These are phyloP conservation scores for Pichia rugopelliculosa DNA, from an alignment of 805 yeast species.

Conservation along the genomic window DNA sequence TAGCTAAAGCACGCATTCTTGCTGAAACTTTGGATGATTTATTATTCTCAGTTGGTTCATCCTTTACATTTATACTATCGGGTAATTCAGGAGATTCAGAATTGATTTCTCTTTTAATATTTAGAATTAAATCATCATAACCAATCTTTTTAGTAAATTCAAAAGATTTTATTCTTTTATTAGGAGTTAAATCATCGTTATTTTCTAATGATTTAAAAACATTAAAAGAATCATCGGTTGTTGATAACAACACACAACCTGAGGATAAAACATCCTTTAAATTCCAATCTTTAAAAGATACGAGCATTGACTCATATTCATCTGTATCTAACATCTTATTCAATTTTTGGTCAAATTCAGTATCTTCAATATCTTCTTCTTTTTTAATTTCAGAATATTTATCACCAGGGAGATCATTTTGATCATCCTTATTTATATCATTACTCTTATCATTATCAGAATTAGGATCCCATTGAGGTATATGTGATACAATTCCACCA, in stretches of 20 bases:
- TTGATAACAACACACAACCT: constrained; percentile 53
- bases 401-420: constrained; percentile 7
- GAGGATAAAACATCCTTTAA: constrained; percentile 41
- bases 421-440: constrained; percentile 12
- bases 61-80: constrained; percentile 8
- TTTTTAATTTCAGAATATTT: constrained; percentile 2
- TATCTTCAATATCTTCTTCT: constrained; percentile 12
- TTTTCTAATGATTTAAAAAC: constrained; percentile 10
- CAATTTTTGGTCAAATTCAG: constrained; percentile 25
- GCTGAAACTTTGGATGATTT: constrained; percentile 42
- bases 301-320: constrained; percentile 39
- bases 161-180: constrained; percentile 22
- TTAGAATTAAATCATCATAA: constrained; percentile 15
- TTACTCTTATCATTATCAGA: constrained; percentile 8
- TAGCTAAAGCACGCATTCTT: constrained; percentile 90
- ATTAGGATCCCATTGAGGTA: constrained; percentile 82
- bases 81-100: neutral
- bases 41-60: constrained; percentile 2
- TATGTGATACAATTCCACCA: constrained; percentile 82
- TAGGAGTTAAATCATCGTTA: constrained; percentile 3
- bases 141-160: constrained; percentile 26
- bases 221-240: constrained; percentile 42
- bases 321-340: constrained; percentile 29
- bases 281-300: constrained; percentile 45
- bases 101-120: constrained; percentile 11